Evolutionary conservation across 2,329 filamentous ascomycete genomes (phyloP).

Genomic region (Fusarium agapanthi): DNA sequence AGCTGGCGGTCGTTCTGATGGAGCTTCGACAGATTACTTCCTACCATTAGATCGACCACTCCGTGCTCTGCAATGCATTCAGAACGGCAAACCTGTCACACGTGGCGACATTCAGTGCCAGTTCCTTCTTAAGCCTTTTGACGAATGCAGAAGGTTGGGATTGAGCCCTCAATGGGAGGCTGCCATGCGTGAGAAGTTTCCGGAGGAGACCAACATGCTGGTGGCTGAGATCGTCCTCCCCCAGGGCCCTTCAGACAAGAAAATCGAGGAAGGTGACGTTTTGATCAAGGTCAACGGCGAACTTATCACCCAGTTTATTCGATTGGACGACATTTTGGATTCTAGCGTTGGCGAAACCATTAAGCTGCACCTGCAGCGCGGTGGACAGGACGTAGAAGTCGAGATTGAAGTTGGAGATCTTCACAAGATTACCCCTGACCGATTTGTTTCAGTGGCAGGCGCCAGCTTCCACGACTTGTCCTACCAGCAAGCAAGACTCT

Average conservation of each 20-base stretch:
- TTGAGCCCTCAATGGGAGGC: constrained; percentile 88
- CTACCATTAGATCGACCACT: constrained; percentile 90
- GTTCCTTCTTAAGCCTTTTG: constrained; percentile 96
- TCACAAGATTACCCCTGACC: constrained; percentile 93
- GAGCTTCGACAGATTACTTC: constrained; percentile 97
- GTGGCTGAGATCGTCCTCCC: constrained; percentile 96
- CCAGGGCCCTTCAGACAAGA: constrained; percentile 84
- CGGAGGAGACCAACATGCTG: constrained; percentile 94
- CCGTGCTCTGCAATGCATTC: constrained; percentile 86
- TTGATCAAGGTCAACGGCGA: constrained; percentile 93
- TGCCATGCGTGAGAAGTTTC: constrained; percentile 81
- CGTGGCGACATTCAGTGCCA: constrained; percentile 98
- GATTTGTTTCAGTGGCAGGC: constrained; percentile 93
- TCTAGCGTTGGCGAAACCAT: constrained; percentile 83
- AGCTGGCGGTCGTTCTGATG: constrained; percentile 91
- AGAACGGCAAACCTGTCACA: constrained; percentile 76
- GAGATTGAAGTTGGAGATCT: constrained; percentile 88
- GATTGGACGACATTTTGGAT: constrained; percentile 90
- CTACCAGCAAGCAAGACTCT: constrained; percentile 96
- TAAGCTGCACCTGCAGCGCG: constrained; percentile 84
- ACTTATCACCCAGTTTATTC: constrained; percentile 91
- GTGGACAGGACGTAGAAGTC: constrained; percentile 86
- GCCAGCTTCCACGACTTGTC: constrained; percentile 96
- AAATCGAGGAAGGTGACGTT: constrained; percentile 94
- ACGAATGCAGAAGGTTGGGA: constrained; percentile 91